These are phyloP conservation scores for Acacia crassicarpa DNA, from an alignment of 306 rosid genomes.

Conservation along the genomic window DNA sequence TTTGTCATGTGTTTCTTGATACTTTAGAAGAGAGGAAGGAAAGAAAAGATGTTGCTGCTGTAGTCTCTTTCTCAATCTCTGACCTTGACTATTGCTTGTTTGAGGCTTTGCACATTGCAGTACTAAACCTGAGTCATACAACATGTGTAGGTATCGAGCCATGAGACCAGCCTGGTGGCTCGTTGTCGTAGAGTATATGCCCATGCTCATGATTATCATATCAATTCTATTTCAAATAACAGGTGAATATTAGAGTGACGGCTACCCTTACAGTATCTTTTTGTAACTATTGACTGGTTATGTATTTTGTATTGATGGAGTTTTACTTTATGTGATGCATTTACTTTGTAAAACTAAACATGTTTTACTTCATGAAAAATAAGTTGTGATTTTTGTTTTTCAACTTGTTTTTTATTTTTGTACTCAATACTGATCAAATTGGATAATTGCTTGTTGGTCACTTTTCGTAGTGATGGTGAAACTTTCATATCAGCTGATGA, in stretches of 20 bases:
- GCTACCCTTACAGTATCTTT: background rate
- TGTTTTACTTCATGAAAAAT: background rate
- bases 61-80: constrained; percentile 17
- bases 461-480: constrained; percentile 88
- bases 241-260: constrained; percentile 54
- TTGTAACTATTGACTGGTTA: constrained; percentile 13
- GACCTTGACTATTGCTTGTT: constrained; percentile 12
- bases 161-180: constrained; percentile 88
- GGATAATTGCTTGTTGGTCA: constrained; percentile 27
- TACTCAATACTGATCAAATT: constrained; percentile 30
- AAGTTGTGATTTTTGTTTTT: background rate
- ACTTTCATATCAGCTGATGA: constrained; percentile 99
- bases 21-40: constrained; percentile 8
- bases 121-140: constrained; percentile 33
- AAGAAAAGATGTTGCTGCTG: background rate
- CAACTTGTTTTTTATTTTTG: background rate
- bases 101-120: constrained; percentile 13
- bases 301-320: constrained; percentile 7
- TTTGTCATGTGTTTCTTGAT: constrained; percentile 16
- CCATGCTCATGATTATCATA: constrained; percentile 99
- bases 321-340: constrained; percentile 15
- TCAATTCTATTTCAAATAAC: constrained; percentile 97
- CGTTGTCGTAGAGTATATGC: constrained; percentile 99
- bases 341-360: background rate
- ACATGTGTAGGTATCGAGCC: constrained; percentile 80